Conservation (phyloP, 2,329 filamentous ascomycete species). For the Aureobasidium pullulans region DNA sequence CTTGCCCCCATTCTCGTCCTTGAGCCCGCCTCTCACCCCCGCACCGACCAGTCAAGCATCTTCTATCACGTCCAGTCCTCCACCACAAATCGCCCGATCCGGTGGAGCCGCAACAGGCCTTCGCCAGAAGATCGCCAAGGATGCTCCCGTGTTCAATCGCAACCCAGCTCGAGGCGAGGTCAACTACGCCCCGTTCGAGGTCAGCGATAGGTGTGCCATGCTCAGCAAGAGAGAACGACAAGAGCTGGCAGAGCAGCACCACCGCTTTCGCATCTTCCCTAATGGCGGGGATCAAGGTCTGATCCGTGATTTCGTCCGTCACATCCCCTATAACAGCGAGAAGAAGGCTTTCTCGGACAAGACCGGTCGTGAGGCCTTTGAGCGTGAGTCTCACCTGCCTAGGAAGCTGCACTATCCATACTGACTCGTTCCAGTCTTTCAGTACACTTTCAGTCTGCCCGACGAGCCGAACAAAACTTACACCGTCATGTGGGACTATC, state of each 20-base stretch:
- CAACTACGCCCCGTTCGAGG: conserved; percentile 68
- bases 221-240: conserved; percentile 27
- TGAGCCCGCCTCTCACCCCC: conserved; percentile 22
- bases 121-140: conserved; percentile 56
- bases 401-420: not conserved
- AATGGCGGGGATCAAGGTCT: conserved; percentile 40
- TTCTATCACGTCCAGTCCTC: conserved; percentile 19
- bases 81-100: conserved; percentile 20
- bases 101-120: not conserved
- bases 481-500: conserved; percentile 94
- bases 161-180: conserved; percentile 58
- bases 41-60: conserved; percentile 20
- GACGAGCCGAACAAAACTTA: conserved; percentile 56
- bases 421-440: conserved; percentile 55
- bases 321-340: conserved; percentile 90
- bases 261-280: conserved; percentile 59
- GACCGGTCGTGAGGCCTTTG: conserved; percentile 80
- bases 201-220: conserved; percentile 35
- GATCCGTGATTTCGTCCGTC: conserved; percentile 46
- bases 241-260: conserved; percentile 50
- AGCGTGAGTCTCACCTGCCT: conserved; percentile 53
- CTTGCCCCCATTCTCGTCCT: conserved; percentile 9
- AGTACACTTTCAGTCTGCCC: conserved; percentile 72
- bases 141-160: conserved; percentile 55
- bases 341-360: conserved; percentile 84